A percentile compares a stretch with the other conserved stretches of the same genome.
phyloP scores from a whole-genome alignment of 257 asterid species.

The Solanum paucissectum region DNA sequence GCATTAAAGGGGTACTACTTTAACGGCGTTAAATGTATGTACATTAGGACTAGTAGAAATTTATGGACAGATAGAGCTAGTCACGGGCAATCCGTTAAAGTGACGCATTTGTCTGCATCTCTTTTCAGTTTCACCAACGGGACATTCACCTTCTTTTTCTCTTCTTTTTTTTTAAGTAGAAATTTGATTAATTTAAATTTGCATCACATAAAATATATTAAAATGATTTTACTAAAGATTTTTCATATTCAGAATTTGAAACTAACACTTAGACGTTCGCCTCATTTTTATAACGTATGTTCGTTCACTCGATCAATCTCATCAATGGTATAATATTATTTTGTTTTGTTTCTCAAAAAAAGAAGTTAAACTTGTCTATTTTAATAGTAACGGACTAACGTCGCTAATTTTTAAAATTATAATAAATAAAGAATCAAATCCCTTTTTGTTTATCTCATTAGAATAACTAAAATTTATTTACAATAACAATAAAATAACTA shows the following conservation, averaged over 20 bases:
- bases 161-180: too few species aligned
- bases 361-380: not conserved
- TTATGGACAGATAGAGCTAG: not conserved
- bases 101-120: not conserved
- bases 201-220: too few species aligned
- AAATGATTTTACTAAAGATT: too few species aligned
- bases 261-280: not conserved
- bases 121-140: not conserved
- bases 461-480: too few species aligned
- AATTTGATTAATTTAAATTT: too few species aligned
- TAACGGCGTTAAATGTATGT: not conserved
- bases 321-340: not conserved
- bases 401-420: not conserved
- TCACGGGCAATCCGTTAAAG: not conserved
- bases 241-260: too few species aligned
- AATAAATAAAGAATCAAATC: not conserved
- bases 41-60: not conserved
- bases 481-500: not conserved
- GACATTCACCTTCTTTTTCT: not conserved
- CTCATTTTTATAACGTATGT: not conserved
- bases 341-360: not conserved
- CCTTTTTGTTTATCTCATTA: not conserved
- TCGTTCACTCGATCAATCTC: not conserved
- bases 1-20: not conserved
- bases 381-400: not conserved